Evolutionary conservation across 805 yeast genomes (phyloP).

Genomic region (Lachancea meyersii): DNA sequence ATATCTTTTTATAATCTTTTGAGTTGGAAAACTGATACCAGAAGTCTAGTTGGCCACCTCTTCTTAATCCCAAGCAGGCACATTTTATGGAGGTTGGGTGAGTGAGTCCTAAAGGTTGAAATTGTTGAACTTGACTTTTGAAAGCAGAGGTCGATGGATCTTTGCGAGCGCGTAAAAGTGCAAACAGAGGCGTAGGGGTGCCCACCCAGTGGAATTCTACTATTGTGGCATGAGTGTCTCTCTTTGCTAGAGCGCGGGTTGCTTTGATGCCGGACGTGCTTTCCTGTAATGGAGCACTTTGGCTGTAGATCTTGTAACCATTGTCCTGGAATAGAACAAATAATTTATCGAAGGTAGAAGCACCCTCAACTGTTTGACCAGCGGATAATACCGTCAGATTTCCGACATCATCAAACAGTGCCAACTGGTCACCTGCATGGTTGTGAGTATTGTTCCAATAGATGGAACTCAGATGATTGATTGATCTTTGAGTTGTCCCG

Average conservation of each 20-base stretch:
- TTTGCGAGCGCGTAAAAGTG: conserved; percentile 29
- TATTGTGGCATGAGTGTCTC: conserved; percentile 30
- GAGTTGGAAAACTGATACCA: conserved; percentile 37
- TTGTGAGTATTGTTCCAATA: conserved; percentile 60
- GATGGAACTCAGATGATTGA: conserved; percentile 40
- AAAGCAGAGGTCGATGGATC: conserved; percentile 24
- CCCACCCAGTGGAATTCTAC: conserved; percentile 41
- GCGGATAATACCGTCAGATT: conserved; percentile 51
- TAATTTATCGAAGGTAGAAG: conserved; percentile 30
- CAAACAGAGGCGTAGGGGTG: conserved; percentile 34
- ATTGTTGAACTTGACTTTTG: conserved; percentile 31
- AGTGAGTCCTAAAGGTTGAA: conserved; percentile 32
- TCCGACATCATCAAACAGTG: conserved; percentile 69
- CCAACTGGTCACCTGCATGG: conserved; percentile 66
- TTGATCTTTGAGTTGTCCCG: conserved; percentile 20
- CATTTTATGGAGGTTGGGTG: conserved; percentile 36
- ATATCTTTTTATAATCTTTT: conserved; percentile 33
- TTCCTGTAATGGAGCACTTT: conserved; percentile 22
- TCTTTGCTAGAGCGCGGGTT: conserved; percentile 36
- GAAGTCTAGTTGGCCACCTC: conserved; percentile 32
- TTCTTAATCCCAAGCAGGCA: conserved; percentile 32
- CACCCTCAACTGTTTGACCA: conserved; percentile 39
- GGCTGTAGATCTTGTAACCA: conserved; percentile 28
- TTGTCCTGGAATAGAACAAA: conserved; percentile 37
- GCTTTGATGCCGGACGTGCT: conserved; percentile 17